These are phyloP conservation scores for Creolimax fragrantissima DNA, from an alignment of 78 protist genomes.

Conservation along the genomic window DNA sequence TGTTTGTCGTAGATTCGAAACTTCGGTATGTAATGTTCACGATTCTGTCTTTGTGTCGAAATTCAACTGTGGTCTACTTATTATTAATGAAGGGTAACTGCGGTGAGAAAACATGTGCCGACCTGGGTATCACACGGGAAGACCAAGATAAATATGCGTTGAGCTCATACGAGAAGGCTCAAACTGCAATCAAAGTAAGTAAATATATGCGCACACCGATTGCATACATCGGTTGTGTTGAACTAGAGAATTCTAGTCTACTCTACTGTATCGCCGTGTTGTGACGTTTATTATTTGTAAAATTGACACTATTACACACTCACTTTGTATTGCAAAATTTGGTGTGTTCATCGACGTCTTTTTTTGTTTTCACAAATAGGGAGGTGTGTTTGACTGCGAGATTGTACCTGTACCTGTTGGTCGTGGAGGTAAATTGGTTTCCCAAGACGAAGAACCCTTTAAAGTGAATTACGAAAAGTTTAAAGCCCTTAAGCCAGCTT, in stretches of 20 bases:
- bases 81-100: constrained; percentile 51
- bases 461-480: constrained; percentile 51
- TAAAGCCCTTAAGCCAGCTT: constrained; percentile 59
- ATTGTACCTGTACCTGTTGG: constrained; percentile 54
- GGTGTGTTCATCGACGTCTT: too few species aligned
- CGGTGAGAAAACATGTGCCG: constrained; percentile 78
- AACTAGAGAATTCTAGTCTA: neutral
- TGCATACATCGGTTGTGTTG: neutral
- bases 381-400: constrained; percentile 49
- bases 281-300: too few species aligned
- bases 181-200: constrained; percentile 35
- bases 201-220: neutral
- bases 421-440: constrained; percentile 25
- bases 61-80: too few species aligned
- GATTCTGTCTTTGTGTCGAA: too few species aligned
- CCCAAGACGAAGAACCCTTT: constrained; percentile 69
- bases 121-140: constrained; percentile 67
- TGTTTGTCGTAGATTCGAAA: too few species aligned
- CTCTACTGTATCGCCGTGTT: too few species aligned
- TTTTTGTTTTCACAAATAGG: neutral
- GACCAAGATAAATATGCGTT: constrained; percentile 84
- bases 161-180: constrained; percentile 58
- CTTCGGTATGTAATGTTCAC: too few species aligned
- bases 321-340: too few species aligned
- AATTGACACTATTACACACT: too few species aligned